Evolutionary conservation across 2,329 filamentous ascomycete genomes (phyloP).

Genomic region (Elsinoe necatrix): DNA sequence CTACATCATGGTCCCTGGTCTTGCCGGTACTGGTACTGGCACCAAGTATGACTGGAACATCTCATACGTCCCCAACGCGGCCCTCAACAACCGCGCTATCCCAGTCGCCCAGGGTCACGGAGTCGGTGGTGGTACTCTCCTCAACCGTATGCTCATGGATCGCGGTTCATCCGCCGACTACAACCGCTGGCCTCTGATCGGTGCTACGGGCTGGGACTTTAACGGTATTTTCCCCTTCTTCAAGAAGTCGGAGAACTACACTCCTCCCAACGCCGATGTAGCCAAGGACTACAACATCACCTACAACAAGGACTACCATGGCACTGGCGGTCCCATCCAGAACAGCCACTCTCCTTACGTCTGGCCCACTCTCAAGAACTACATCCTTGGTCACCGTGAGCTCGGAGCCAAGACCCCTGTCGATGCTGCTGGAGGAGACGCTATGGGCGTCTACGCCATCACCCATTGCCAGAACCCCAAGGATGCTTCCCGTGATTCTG

Average conservation of each 20-base stretch:
- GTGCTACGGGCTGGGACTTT: constrained; percentile 40
- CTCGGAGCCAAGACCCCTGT: constrained; percentile 29
- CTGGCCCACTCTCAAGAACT: constrained; percentile 30
- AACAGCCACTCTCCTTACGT: constrained; percentile 31
- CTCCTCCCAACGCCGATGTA: constrained; percentile 26
- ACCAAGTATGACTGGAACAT: constrained; percentile 20
- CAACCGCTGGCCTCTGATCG: constrained; percentile 39
- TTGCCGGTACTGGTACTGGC: constrained; percentile 4
- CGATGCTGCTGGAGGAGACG: constrained; percentile 31
- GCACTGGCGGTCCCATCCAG: constrained; percentile 29
- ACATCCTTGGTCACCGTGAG: constrained; percentile 29
- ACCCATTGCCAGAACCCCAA: constrained; percentile 13
- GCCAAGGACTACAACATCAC: constrained; percentile 25
- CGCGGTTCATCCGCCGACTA: constrained; percentile 34
- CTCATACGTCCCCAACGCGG: not conserved
- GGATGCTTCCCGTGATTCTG: constrained; percentile 6
- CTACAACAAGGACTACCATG: constrained; percentile 31
- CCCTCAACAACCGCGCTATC: constrained; percentile 1
- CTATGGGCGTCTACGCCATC: constrained; percentile 27
- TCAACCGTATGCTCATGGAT: constrained; percentile 22
- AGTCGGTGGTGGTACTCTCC: constrained; percentile 29
- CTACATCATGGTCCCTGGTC: constrained; percentile 19
- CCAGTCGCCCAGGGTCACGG: constrained; percentile 23
- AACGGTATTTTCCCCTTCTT: constrained; percentile 40
- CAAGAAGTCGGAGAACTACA: constrained; percentile 32